Evolutionary conservation across 257 asterid species (phyloP), one percentile per base, ranked within the genome.

Genomic region (Paraleonurus japonicus): DNA sequence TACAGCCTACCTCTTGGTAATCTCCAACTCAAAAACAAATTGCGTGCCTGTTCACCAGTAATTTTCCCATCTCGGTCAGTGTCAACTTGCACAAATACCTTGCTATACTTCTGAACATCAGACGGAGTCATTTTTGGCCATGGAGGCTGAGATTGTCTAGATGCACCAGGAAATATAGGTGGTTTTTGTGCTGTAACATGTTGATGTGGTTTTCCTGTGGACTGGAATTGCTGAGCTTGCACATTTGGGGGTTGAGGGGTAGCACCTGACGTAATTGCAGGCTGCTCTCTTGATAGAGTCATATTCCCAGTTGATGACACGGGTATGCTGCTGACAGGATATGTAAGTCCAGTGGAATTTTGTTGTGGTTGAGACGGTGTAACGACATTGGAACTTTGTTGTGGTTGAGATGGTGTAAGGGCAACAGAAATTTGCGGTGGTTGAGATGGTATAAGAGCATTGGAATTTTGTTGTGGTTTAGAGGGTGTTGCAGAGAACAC

Each of bases 11-110:
- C 98, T 85, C 89, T 85, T 37, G 98, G 97, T 75, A 84, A 85
- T 89, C 80, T 87, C 99, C 99, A 95, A 83, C 98, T 95, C 77
- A 95, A 84, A 82, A 95, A 95, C 67, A 95, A 89, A 81, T 87
- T 81, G 47, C 94, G 95, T 5, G 99, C 99, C 89, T 95, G 94
- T 80, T 82, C 94, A 65, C 97, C 99, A 7, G 89, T 82, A 59
- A 95, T 92, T 81, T 88, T 90, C 68, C 98, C 99, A 90, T 95
- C 99, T 76, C 87, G 78, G 79, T 95, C 98, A 0, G 85, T 87
- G 82, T 92, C 99, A 63, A 92, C 99, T 75, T 89, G 94, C 81
- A 87, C 81, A 85, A 95, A 95, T 64, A 90, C 96, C 85, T 86
- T 90, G 74, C 86, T 74, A 73, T 95, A 95, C 81, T 88, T 89